These are phyloP conservation scores for Beauveria australis DNA, from an alignment of 2,329 filamentous ascomycete species.

Conservation along the genomic window DNA sequence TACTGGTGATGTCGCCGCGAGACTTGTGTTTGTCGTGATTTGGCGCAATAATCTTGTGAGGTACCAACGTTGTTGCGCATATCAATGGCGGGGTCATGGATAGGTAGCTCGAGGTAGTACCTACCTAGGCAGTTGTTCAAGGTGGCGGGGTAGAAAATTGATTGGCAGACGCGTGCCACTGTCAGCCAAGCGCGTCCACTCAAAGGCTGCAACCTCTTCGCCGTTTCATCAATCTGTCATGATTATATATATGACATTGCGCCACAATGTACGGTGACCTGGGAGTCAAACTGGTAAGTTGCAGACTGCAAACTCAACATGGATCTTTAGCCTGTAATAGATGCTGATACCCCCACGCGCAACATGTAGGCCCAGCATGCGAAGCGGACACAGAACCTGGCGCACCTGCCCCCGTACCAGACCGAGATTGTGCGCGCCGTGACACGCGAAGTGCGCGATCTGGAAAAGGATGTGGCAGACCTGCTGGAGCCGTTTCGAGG, in stretches of 20 bases:
- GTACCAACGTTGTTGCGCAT: not conserved
- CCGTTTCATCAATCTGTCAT: not conserved
- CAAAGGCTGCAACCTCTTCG: not conserved
- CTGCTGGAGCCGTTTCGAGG: conserved; percentile 77
- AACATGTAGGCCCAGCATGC: conserved; percentile 74
- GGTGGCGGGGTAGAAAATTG: conserved; percentile 15
- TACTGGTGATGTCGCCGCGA: not conserved
- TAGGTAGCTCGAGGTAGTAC: not conserved
- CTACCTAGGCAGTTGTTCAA: not conserved
- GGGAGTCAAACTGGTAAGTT: conserved; percentile 70
- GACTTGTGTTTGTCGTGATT: not conserved
- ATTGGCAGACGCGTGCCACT: conserved; percentile 13
- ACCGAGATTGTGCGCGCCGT: conserved; percentile 82
- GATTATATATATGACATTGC: not conserved
- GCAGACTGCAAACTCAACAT: not conserved
- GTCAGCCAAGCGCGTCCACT: not conserved
- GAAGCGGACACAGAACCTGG: conserved; percentile 82
- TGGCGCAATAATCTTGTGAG: no score
- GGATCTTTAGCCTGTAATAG: conserved; percentile 12
- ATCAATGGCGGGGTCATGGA: conserved; percentile 1
- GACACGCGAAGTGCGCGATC: conserved; percentile 83
- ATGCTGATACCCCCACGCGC: not conserved
- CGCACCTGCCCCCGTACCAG: conserved; percentile 84
- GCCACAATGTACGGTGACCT: conserved; percentile 74
- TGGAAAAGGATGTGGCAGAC: conserved; percentile 75